These are phyloP conservation scores for Gastrodia elata DNA, from an alignment of 106 monocot species.

Conservation along the genomic window DNA sequence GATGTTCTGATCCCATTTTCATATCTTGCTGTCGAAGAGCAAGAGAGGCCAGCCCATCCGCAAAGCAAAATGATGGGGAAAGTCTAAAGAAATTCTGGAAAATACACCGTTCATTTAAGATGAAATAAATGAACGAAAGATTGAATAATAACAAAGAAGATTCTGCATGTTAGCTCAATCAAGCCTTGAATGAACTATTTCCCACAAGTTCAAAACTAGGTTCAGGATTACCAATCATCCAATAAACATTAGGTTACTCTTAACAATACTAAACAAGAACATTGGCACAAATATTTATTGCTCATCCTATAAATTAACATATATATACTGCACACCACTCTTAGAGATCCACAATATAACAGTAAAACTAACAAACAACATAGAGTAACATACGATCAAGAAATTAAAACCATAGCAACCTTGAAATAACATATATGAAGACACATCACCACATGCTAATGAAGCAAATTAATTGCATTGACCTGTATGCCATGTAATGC, in stretches of 20 bases:
- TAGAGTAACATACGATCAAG: too few species aligned
- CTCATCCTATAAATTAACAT: neutral
- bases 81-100: conserved; percentile 71
- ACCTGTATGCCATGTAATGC: too few species aligned
- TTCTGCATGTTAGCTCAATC: neutral
- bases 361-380: too few species aligned
- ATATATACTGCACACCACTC: neutral
- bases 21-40: conserved; percentile 78
- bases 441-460: too few species aligned
- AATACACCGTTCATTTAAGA: neutral
- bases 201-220: neutral
- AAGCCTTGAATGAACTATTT: neutral
- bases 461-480: too few species aligned
- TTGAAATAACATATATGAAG: too few species aligned
- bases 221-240: neutral
- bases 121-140: neutral
- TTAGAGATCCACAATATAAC: too few species aligned
- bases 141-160: neutral
- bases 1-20: conserved; percentile 38
- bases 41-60: conserved; percentile 90
- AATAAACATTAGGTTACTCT: neutral
- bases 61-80: conserved; percentile 84
- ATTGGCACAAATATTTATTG: neutral
- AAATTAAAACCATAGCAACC: too few species aligned
- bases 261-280: neutral